These are phyloP conservation scores for Cytidiella melzeri DNA, from an alignment of 768 basidiomycete genomes.

Conservation along the genomic window DNA sequence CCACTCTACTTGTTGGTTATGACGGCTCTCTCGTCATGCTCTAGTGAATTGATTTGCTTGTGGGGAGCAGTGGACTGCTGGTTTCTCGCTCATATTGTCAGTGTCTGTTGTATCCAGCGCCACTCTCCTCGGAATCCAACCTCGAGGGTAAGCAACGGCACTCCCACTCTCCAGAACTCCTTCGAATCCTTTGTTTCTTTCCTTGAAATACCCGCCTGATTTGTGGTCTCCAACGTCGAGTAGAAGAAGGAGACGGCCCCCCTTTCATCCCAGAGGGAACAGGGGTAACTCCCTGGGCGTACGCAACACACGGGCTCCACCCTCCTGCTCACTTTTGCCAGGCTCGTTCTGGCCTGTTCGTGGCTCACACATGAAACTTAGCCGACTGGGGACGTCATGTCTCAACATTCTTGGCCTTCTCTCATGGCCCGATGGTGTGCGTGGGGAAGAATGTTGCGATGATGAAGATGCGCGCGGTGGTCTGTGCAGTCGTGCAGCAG, in stretches of 20 bases:
- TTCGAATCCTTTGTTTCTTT: no score
- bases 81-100: no score
- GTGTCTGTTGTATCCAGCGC: no score
- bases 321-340: slow-evolving; percentile 17
- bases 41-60: no score
- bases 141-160: no score
- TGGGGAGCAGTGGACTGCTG: no score
- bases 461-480: slow-evolving; percentile 11
- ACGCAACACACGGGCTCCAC: slow-evolving; percentile 17
- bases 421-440: slow-evolving; percentile 8
- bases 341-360: slow-evolving; percentile 18
- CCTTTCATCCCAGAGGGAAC: slow-evolving; percentile 18
- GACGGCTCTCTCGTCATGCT: no score
- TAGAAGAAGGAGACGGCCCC: neutral
- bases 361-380: slow-evolving; percentile 15
- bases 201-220: no score
- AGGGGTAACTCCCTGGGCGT: slow-evolving; percentile 8
- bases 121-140: no score
- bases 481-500: slow-evolving; percentile 6
- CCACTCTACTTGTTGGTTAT: no score
- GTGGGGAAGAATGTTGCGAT: slow-evolving; percentile 12
- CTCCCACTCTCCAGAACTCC: no score
- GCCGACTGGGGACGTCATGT: slow-evolving; percentile 3
- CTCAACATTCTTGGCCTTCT: slow-evolving; percentile 10
- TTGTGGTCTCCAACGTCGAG: no score